Evolutionary conservation across 1,139 yeast genomes (phyloP).

Genomic region (Candida sanyaensis): DNA sequence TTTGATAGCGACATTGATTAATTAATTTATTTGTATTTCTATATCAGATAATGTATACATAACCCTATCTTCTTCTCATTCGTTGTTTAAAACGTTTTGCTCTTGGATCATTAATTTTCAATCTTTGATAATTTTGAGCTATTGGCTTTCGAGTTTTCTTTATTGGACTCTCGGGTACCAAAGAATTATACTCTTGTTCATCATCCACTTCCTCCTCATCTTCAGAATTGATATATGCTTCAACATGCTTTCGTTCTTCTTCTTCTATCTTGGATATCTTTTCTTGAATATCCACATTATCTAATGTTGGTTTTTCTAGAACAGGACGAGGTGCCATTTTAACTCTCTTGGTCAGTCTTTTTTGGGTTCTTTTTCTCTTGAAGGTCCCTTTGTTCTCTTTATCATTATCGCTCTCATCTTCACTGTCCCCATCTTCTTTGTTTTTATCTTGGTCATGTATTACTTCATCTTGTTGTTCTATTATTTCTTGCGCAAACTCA

Average conservation of each 20-base stretch:
- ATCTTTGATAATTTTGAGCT: constrained; percentile 41
- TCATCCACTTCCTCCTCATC: constrained; percentile 23
- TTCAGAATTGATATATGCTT: constrained; percentile 23
- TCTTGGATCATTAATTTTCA: constrained; percentile 41
- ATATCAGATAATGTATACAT: not conserved
- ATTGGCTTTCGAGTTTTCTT: constrained; percentile 31
- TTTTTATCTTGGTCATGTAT: not conserved
- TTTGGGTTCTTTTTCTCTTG: constrained; percentile 47
- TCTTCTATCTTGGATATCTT: constrained; percentile 34
- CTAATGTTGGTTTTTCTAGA: constrained; percentile 25
- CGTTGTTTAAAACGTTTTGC: constrained; percentile 17
- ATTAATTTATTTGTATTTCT: constrained; percentile 1
- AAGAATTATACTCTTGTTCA: constrained; percentile 21
- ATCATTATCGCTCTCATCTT: constrained; percentile 14
- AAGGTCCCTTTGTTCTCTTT: constrained; percentile 19
- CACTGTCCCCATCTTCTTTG: not conserved
- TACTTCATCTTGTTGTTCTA: constrained; percentile 11
- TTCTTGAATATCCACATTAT: constrained; percentile 41
- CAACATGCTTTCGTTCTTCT: constrained; percentile 21
- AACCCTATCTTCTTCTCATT: constrained; percentile 13
- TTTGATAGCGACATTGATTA: constrained; percentile 14
- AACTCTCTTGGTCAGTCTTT: constrained; percentile 64
- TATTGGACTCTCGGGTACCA: constrained; percentile 12
- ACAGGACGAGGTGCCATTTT: constrained; percentile 49
- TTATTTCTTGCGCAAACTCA: constrained; percentile 14